A percentile compares a stretch with the other conserved stretches of the same genome.
phyloP scores from a whole-genome alignment of 495 filamentous ascomycete species.

The Penicillium turbatum region DNA sequence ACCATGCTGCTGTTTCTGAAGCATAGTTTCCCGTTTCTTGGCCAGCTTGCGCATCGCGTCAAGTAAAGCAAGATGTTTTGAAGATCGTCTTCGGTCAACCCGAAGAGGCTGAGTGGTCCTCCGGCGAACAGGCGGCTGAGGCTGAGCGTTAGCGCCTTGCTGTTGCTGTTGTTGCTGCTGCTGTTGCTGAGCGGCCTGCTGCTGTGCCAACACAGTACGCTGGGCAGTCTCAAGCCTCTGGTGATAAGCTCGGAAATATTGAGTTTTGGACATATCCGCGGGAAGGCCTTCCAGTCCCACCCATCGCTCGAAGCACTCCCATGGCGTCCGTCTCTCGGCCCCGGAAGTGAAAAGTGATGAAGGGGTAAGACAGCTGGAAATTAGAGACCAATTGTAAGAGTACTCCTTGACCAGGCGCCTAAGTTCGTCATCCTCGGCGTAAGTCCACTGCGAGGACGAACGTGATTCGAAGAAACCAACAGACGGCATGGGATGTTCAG shows the following conservation, averaged over 20 bases:
- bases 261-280: conserved; percentile 85
- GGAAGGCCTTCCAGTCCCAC: conserved; percentile 83
- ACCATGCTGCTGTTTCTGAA: conserved; percentile 84
- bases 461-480: conserved; percentile 84
- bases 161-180: conserved; percentile 55
- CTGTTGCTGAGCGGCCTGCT: conserved; percentile 52
- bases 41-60: conserved; percentile 94
- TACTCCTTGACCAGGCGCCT: conserved; percentile 82
- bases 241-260: conserved; percentile 85
- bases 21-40: conserved; percentile 80
- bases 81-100: conserved; percentile 80
- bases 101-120: conserved; percentile 68
- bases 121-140: conserved; percentile 56
- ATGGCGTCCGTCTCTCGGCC: conserved; percentile 86
- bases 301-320: conserved; percentile 99
- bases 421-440: conserved; percentile 83
- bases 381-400: conserved; percentile 94
- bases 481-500: conserved; percentile 81
- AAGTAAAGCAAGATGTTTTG: conserved; percentile 78
- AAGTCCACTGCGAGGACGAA: conserved; percentile 83
- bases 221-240: conserved; percentile 75
- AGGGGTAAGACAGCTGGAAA: conserved; percentile 71
- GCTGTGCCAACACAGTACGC: conserved; percentile 56
- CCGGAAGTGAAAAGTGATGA: conserved; percentile 73
- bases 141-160: conserved; percentile 49